Evolutionary conservation across 495 filamentous ascomycete species (phyloP), one percentile per base, ranked within the genome.

Genomic region (Podospora pseudoanserina): DNA sequence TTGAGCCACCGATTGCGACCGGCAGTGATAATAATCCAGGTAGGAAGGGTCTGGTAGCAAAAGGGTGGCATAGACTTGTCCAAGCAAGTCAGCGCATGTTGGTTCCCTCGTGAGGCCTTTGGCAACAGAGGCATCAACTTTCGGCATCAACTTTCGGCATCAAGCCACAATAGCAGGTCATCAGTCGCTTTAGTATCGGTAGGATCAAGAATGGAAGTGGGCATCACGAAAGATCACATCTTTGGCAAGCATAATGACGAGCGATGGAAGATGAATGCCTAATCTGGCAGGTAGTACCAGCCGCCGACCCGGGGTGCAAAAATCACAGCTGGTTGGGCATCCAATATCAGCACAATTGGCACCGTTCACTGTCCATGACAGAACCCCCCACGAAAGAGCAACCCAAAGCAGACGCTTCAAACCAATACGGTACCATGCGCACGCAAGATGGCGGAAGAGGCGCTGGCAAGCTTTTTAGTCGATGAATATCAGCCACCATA

Each of bases 1-100:
- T 87, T 30, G 84, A 87, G 70, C 84, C 86, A 2, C 75, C 71
- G 44, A 76, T 86, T 68, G 77, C 83, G 13, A 81, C 73, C 53
- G 75, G 78, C 27, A 75, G 77, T 58, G 82, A 76, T 69, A 77
- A 74, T 9, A 32, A 11, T n/a, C 39, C 62, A 77, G 16, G 39
- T n/a, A 23, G 44, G 18, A 60, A 54, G 59, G 15, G 39, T 49
- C 39, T 11, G 39, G 15, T 49, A 11, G 39, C 15, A 9, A 49
- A 16, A 16, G 7, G 39, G 6, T 49, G 39, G 39, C 7, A 49
- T 6, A 49, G 39, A 32, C 39, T 49, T 13, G 39, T 49, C 6
- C 39, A 3, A 16, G 39, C 39, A 16, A 49, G 7, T 49, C 15
- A 16, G 39, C 9, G 7, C 39, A 49, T 49, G 39, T 49, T 32